Evolutionary conservation across 257 asterid genomes (phyloP), one percentile per base, ranked within the genome.

Genomic region (Solanum pennellii): DNA sequence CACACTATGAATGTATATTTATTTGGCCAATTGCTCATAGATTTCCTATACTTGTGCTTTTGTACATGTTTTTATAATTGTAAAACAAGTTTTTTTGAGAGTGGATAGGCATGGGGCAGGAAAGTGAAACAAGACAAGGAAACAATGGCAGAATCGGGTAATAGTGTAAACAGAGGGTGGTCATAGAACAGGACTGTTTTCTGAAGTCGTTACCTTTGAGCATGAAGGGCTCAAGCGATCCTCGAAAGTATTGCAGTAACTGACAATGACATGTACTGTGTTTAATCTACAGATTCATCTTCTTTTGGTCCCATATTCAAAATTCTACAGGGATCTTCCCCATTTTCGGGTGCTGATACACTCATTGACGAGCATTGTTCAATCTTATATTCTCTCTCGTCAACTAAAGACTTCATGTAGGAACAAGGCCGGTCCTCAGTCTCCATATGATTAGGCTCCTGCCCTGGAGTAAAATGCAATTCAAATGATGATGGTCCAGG

Each of bases 391-490:
- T 88, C 91, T 74, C 90, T 86, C 88, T 91, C 94, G 77, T 93
- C 94, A 44, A 86, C 94, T 60, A 90, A 90, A 62, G 95, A 89
- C 90, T 95, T 95, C 89, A 92, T 85, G 85, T 88, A 93, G 12
- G 94, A 91, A 89, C 95, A 94, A 3, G 93, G 86, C 18, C 93
- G 89, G 52, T 94, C 96, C 90, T 93, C 98, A 0, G 92, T 86
- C 88, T 93, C 98, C 89, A 95, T 89, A 86, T 74, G 93, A 77
- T 88, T 93, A 5, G 89, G 83, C 37, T 94, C 98, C 44, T 89
- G 96, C 29, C 93, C 95, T 9, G 92, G 91, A 91, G 90, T 89
- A 52, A 89, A 86, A 23, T 92, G 89, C 86, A 91, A 74, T 35
- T 94, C 98, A 86, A 86, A 90, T 21, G 92, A 90, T 12, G 94